Evolutionary conservation across 108 stramenopile species (phyloP).

Genomic region (Fragilaria crotonensis): DNA sequence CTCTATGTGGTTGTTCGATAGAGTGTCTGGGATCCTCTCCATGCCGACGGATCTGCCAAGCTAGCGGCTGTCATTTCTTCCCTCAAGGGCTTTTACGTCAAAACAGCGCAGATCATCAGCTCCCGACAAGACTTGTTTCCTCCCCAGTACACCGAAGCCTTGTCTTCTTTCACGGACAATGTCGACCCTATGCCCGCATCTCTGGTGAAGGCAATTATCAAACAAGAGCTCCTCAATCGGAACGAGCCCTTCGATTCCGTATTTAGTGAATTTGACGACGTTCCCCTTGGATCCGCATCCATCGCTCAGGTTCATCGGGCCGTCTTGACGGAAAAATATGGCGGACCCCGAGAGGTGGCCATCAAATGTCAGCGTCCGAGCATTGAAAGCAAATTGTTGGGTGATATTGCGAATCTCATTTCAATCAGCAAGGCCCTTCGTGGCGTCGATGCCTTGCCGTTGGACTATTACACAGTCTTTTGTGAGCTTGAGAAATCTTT

Average conservation of each 20-base stretch:
- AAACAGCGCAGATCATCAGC: slow-evolving; percentile 80
- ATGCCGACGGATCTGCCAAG: slow-evolving; percentile 67
- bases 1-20: no score
- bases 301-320: slow-evolving; percentile 95
- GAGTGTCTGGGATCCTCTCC: slow-evolving; percentile 58
- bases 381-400: slow-evolving; percentile 87
- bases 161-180: slow-evolving; percentile 77
- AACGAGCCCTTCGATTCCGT: slow-evolving; percentile 75
- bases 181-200: slow-evolving; percentile 81
- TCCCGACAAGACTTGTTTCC: slow-evolving; percentile 87
- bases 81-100: slow-evolving; percentile 94
- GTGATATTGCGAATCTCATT: slow-evolving; percentile 89
- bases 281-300: slow-evolving; percentile 68
- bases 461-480: slow-evolving; percentile 94
- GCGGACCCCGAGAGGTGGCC: slow-evolving; percentile 78
- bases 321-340: slow-evolving; percentile 64
- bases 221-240: slow-evolving; percentile 45
- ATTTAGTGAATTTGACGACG: slow-evolving; percentile 82
- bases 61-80: slow-evolving; percentile 65
- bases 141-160: slow-evolving; percentile 76
- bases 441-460: slow-evolving; percentile 56
- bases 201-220: slow-evolving; percentile 67
- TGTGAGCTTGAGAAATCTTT: slow-evolving; percentile 80
- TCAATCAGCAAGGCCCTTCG: slow-evolving; percentile 76
- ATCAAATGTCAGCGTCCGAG: slow-evolving; percentile 93